Conservation (phyloP, 2,329 filamentous ascomycete species). For the Clathrospora elynae region DNA sequence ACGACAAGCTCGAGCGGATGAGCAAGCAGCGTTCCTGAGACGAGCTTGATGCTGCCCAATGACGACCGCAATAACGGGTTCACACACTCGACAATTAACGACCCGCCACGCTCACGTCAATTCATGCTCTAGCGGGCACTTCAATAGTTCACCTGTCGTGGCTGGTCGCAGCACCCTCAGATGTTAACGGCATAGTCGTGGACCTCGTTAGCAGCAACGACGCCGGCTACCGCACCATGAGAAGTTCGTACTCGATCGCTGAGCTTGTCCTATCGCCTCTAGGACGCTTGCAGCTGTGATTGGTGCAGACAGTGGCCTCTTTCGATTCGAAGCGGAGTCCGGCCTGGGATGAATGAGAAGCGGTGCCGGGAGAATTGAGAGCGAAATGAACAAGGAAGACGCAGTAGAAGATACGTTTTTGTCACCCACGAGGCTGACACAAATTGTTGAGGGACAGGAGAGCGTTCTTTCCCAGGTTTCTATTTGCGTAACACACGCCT, state of each 20-base stretch:
- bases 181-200: no score
- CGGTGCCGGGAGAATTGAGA: background rate
- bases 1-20: constrained; percentile 14
- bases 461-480: constrained; percentile 1
- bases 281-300: constrained; percentile 5
- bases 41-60: constrained; percentile 19
- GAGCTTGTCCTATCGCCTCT: constrained; percentile 14
- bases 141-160: no score
- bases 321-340: background rate
- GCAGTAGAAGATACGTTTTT: background rate
- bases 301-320: constrained; percentile 7
- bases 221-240: constrained; percentile 13
- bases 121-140: no score
- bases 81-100: constrained; percentile 18
- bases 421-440: background rate
- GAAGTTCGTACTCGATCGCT: constrained; percentile 12
- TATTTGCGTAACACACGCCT: constrained; percentile 7
- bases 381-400: background rate
- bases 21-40: constrained; percentile 9
- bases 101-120: constrained; percentile 7
- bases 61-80: constrained; percentile 11
- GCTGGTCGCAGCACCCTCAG: no score
- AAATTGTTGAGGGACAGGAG: constrained; percentile 4
- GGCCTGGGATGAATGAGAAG: background rate
- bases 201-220: constrained; percentile 6